Percentiles rank a stretch among this genome's conserved stretches.
Conservation (phyloP, 1,139 yeast genomes). For the Meyerozyma athensensis region DNA sequence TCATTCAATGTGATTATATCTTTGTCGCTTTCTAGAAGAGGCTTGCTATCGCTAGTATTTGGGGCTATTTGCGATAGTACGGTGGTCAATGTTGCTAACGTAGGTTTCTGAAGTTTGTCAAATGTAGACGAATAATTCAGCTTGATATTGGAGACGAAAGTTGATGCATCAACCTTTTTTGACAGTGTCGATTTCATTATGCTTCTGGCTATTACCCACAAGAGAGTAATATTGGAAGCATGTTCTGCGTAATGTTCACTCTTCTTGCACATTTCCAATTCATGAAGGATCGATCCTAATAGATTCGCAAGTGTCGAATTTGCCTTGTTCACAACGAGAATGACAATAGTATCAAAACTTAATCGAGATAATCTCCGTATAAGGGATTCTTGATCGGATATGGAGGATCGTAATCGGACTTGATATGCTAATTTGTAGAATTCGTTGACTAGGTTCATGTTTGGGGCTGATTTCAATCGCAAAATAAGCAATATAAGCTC, state of each 20-base stretch:
- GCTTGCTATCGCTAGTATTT: too few species aligned
- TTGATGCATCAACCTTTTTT: too few species aligned
- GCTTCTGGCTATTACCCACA: conserved; percentile 6
- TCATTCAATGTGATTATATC: background rate
- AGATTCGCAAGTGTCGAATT: conserved; percentile 10
- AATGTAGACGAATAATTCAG: background rate
- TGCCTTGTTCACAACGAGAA: conserved; percentile 10
- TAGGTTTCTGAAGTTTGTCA: background rate
- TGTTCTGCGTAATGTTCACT: background rate
- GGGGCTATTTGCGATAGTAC: background rate
- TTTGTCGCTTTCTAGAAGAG: background rate
- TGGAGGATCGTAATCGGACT: conserved; percentile 19
- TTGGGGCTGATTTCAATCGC: conserved; percentile 36
- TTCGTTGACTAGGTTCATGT: conserved; percentile 32
- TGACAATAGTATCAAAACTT: conserved; percentile 10
- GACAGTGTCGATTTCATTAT: too few species aligned
- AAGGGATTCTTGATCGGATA: conserved; percentile 5
- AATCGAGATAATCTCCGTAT: conserved; percentile 7
- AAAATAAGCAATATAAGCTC: conserved; percentile 27
- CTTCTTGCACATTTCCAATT: background rate
- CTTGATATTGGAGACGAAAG: too few species aligned
- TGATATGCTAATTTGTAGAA: conserved; percentile 39
- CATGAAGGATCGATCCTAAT: conserved; percentile 8
- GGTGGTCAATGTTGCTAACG: background rate
- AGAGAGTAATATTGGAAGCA: conserved; percentile 7